Percentiles rank a stretch among this genome's conserved stretches.
phyloP scores from a whole-genome alignment of 2,329 filamentous ascomycete genomes.

The Myriosclerotinia duriaeana region DNA sequence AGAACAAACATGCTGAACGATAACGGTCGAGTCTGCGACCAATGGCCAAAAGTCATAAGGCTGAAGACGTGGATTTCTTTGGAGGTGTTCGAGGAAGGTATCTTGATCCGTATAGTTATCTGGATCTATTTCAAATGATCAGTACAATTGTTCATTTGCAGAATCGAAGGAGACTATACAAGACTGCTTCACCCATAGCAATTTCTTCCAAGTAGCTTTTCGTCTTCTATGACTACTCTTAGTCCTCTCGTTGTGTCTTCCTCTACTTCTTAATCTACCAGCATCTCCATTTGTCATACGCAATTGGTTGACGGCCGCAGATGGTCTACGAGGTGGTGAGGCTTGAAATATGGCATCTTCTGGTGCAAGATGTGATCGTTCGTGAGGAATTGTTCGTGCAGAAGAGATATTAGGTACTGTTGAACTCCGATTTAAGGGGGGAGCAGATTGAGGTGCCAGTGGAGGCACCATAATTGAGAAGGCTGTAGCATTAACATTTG shows the following conservation, averaged over 20 bases:
- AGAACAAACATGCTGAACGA: constrained; percentile 94
- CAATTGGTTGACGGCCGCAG: constrained; percentile 43
- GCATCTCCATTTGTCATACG: constrained; percentile 36
- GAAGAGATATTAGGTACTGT: constrained; percentile 31
- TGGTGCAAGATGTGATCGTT: constrained; percentile 72
- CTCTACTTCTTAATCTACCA: constrained; percentile 30
- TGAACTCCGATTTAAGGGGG: constrained; percentile 34
- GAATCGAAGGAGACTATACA: constrained; percentile 53
- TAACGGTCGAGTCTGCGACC: constrained; percentile 91
- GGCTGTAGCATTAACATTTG: constrained; percentile 16
- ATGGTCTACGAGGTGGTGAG: constrained; percentile 57
- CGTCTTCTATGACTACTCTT: constrained; percentile 59
- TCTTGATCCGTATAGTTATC: constrained; percentile 98
- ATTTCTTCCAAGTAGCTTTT: constrained; percentile 84
- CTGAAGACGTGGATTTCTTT: constrained; percentile 87
- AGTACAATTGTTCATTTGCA: constrained; percentile 25
- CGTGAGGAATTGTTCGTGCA: constrained; percentile 36
- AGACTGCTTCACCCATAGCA: constrained; percentile 96
- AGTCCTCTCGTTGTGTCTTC: constrained; percentile 35
- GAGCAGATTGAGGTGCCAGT: constrained; percentile 28
- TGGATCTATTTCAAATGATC: constrained; percentile 61
- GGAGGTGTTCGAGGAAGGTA: constrained; percentile 93
- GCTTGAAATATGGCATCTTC: constrained; percentile 75
- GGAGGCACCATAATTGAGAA: constrained; percentile 36
- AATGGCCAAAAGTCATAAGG: constrained; percentile 98